These are phyloP conservation scores for Pythium folliculosum DNA, from an alignment of 352 stramenopile species.

Conservation along the genomic window DNA sequence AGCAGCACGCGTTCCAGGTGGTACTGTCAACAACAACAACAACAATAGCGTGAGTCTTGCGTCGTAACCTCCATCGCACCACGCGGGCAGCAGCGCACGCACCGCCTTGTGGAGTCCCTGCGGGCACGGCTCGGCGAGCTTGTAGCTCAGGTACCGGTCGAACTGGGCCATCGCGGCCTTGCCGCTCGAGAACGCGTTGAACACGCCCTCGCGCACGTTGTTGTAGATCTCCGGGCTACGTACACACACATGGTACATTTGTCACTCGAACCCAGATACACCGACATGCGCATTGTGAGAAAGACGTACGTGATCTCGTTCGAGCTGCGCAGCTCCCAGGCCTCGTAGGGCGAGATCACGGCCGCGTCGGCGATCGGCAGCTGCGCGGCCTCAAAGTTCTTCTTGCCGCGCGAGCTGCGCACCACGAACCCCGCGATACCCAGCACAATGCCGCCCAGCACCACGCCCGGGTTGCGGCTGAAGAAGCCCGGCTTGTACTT, in stretches of 20 bases:
- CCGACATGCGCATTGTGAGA: background rate
- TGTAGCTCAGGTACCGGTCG: conserved; percentile 76
- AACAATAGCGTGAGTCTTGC: background rate
- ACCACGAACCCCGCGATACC: conserved; percentile 76
- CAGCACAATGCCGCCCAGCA: conserved; percentile 67
- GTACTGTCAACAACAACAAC: conserved; percentile 35
- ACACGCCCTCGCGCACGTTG: conserved; percentile 46
- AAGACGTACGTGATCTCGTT: conserved; percentile 75
- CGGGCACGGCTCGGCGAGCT: conserved; percentile 57
- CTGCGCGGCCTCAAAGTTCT: conserved; percentile 78
- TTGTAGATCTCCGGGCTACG: conserved; percentile 55
- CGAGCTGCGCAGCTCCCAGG: conserved; percentile 78
- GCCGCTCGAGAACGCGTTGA: conserved; percentile 57
- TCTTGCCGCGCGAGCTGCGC: conserved; percentile 69
- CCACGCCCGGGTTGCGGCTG: conserved; percentile 82
- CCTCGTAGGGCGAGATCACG: conserved; percentile 85
- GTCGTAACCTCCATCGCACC: too few species aligned
- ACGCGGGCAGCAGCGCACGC: conserved; percentile 7
- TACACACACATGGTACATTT: background rate
- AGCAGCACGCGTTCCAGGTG: conserved; percentile 78
- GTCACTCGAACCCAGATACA: background rate
- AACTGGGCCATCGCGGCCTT: conserved; percentile 77
- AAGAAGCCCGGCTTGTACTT: conserved; percentile 88
- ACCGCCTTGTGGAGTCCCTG: conserved; percentile 65
- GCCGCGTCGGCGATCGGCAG: conserved; percentile 68